Base-by-base conservation (phyloP, 495 filamentous ascomycete genomes). In the Articulospora tetracladia region DNA sequence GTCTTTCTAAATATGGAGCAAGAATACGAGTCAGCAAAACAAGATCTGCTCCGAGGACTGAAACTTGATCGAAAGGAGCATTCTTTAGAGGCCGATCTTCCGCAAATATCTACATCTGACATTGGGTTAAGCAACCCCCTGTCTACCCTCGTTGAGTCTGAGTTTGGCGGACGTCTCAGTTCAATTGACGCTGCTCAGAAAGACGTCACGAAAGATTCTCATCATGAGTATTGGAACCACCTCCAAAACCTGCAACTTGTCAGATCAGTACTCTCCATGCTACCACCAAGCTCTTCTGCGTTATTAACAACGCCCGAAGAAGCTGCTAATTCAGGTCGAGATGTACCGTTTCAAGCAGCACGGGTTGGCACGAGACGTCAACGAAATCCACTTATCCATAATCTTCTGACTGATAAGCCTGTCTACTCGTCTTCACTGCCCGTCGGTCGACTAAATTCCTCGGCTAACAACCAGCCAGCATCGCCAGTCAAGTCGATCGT, bases 1-100 rank as follows among this genome's bases (percentile, higher is more conserved):
- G 83, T 97, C 2, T 99, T 97, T 70, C 82, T 99, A 70, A 99
- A 99, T 65, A 80, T 99, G 66, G 89, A 96, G 68, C 92, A 98
- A 67, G 92, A 99, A 63, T 96, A 86, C 67, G 72, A 79, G 2
- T 77, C 79, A 28, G 87, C 96, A 30, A 73, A 78, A 53, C 68
- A 79, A 0, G 82, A 91, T 58, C 76, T 98, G 11, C 46, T 65
- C 3, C 36, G 30, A 22, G 34, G 17, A 3, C 30, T 48, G 23
- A 48, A 48, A 7, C 36, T 22, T 39, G 36, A 56, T 27, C 32
- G 25, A 34, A 26, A 22, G 22, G n/a, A 57, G 7, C 41, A 26
- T 27, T 8, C 41, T 59, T 55, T 57, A 34, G 55, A 27, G 61
- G 23, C 24, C 23, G 57, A 50, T 15, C 19, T 27, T 19, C 49